Evolutionary conservation across 2,329 filamentous ascomycete genomes (phyloP).

Genomic region (Emmonsiellopsis sp.): DNA sequence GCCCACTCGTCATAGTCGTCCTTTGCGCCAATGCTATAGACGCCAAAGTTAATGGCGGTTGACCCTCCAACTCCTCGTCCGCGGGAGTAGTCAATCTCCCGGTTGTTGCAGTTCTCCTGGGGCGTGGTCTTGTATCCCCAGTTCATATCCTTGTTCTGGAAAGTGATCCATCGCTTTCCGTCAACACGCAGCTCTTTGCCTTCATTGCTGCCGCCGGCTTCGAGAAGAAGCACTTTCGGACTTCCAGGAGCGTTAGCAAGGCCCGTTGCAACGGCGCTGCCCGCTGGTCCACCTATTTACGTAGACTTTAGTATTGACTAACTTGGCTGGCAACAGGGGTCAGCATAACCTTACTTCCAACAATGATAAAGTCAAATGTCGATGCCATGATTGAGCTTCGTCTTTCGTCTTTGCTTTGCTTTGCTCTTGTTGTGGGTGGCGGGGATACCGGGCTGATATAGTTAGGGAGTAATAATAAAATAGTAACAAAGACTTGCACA

Average conservation of each 20-base stretch:
- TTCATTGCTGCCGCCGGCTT: constrained; percentile 48
- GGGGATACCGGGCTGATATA: background rate
- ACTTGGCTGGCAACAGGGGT: background rate
- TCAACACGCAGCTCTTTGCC: constrained; percentile 40
- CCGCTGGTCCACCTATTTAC: constrained; percentile 49
- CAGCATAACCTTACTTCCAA: constrained; percentile 25
- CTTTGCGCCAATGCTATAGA: constrained; percentile 46
- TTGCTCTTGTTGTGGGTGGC: background rate
- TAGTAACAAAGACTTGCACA: background rate
- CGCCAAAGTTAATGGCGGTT: constrained; percentile 47
- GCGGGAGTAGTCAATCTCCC: constrained; percentile 42
- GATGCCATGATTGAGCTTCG: constrained; percentile 1
- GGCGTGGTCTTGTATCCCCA: constrained; percentile 45
- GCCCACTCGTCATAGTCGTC: constrained; percentile 59
- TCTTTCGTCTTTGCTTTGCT: background rate
- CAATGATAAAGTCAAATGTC: constrained; percentile 30
- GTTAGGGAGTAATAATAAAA: background rate
- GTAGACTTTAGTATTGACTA: constrained; percentile 4
- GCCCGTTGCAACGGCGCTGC: constrained; percentile 46
- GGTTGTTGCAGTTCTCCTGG: constrained; percentile 36
- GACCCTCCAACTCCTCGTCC: constrained; percentile 46
- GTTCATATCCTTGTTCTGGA: constrained; percentile 42
- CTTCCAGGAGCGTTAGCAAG: constrained; percentile 40
- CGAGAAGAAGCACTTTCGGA: constrained; percentile 51
- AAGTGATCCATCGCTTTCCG: constrained; percentile 48